Evolutionary conservation across 1,139 yeast species (phyloP).

Genomic region (Suhomyces anneliseae): DNA sequence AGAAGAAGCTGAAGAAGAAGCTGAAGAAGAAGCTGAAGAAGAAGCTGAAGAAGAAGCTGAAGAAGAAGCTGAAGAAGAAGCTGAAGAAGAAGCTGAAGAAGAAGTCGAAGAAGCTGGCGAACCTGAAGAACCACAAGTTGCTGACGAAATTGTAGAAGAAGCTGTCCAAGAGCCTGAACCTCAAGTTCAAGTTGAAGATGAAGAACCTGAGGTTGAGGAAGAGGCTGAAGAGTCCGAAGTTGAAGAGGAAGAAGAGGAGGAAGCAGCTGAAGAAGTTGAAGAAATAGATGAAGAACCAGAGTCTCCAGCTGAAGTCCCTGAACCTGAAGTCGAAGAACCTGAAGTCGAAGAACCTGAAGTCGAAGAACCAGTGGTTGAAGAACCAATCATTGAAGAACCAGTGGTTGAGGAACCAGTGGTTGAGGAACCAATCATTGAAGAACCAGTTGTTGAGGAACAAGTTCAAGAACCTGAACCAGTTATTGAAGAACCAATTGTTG

Average conservation of each 20-base stretch:
- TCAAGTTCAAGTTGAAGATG: not conserved
- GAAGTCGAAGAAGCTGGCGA: constrained; percentile 2
- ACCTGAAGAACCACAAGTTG: constrained; percentile 3
- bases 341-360: constrained; percentile 1
- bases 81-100: not conserved
- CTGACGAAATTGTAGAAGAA: too few species aligned
- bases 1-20: not conserved
- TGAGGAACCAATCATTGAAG: not conserved
- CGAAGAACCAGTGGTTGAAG: not conserved
- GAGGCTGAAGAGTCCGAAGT: not conserved
- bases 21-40: not conserved
- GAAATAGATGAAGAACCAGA: constrained; percentile 4
- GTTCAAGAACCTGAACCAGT: not conserved
- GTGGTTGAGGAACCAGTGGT: not conserved
- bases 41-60: constrained; percentile 2
- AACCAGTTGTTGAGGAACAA: not conserved
- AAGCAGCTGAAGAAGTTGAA: constrained; percentile 1
- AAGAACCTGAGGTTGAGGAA: constrained; percentile 3
- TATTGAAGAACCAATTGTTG: constrained; percentile 1
- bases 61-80: not conserved
- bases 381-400: not conserved
- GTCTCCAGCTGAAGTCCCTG: constrained; percentile 5
- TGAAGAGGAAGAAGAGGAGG: constrained; percentile 2
- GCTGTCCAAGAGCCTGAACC: not conserved
- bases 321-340: constrained; percentile 2